Base-by-base conservation (phyloP, 257 asterid genomes). In the Scutellaria galericulata region DNA sequence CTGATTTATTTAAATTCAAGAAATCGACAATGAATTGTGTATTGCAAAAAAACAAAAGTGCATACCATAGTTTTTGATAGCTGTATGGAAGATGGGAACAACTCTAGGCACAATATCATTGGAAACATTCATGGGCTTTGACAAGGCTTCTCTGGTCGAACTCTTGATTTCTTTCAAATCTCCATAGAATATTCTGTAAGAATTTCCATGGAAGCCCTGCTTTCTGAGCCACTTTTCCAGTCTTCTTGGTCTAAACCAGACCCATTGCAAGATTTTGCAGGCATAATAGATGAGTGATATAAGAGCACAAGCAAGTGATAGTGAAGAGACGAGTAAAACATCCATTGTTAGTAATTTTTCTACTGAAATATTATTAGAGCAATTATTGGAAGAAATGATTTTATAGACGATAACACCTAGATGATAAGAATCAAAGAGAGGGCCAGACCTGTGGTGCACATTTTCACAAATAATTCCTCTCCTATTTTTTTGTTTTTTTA, bases 111-210 rank as follows among this genome's bases (percentile, higher is more conserved):
- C 70, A 51, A 79, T 51, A 71, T 79, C 78, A 42, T 81, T 54
- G 1, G 84, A 75, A 24, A 81, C 78, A 20, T 14, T 41, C n/a
- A 86, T 81, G 70, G 88, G 83, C 41, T 79, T 79, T n/a, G 82
- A 75, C 46, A n/a, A 61, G 22, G 86, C 83, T 63, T 83, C 82
- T 42, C 70, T 71, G 2, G 22, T 40, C 75, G 64, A 74, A 18
- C 0, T n/a, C 0, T 44, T 22, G 50, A 83, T 66, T 15, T 85
- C 83, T 22, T 74, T 78, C 41, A 74, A 48, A 67, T 85, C 87
- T 18, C 87, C 87, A 7, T 47, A 57, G 22, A 82, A 60, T 18
- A 82, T 12, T 52, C 24, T 79, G 81, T 82, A 82, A 8, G 84
- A 44, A 40, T 78, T 84, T 9, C 86, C 89, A 0, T 24, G 15